Evolutionary conservation across 1,139 yeast genomes (phyloP), one percentile per base, ranked within the genome.

Genomic region (Candida frijolesensis): DNA sequence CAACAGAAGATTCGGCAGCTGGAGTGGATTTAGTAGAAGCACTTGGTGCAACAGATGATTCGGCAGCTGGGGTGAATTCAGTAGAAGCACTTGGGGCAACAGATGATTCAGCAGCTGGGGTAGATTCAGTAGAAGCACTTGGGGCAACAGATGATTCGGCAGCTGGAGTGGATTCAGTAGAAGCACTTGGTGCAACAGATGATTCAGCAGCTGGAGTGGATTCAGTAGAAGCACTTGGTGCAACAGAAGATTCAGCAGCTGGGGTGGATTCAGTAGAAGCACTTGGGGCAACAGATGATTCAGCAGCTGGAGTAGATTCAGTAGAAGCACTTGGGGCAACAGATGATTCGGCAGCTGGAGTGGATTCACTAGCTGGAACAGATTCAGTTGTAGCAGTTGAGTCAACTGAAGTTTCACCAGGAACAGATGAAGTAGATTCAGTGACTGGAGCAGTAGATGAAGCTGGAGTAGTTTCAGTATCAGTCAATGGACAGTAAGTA

Each of bases 401-500:
- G n/a, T 12, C 38, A n/a, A 4, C 19, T 6, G 38, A 10, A 34
- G 19, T 14, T 8, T 14, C 8, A 2, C 11, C 2, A 34, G 18
- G 10, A 14, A 19, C 10, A 14, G 38, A n/a, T 34, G n/a, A 18
- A 34, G 19, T 14, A n/a, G 38, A 7, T 3, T 12, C 16, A 8
- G 32, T 22, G 18, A n/a, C n/a, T n/a, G n/a, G n/a, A n/a, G 41
- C 29, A 18, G 41, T 11, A 7, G 42, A 39, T 39, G 12, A 14
- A 16, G 4, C 42, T 22, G 42, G 42, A 38, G 29, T 18, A 14
- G 42, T 6, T 32, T 35, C 39, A 18, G 27, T 16, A 16, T 42
- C 35, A 15, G 49, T 22, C 30, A 47, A 37, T 30, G 46, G 49
- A 47, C 41, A 42, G 39, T 34, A 47, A 18, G 49, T 42, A 14